These are phyloP conservation scores for Phalaenopsis aphrodite DNA, from an alignment of 106 monocot species.

Conservation along the genomic window DNA sequence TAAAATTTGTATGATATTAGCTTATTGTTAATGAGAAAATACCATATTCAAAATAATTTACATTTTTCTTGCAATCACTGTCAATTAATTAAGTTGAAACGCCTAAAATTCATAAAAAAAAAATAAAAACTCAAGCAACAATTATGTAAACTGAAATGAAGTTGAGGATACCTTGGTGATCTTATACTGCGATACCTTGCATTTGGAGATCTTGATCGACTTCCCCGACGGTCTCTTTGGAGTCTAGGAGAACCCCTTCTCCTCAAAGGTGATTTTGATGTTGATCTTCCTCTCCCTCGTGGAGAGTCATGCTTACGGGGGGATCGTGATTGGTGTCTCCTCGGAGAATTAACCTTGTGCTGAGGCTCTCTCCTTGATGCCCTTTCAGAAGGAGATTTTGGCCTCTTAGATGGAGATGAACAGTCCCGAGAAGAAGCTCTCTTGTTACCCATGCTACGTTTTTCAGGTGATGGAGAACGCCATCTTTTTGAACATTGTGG, in stretches of 20 bases:
- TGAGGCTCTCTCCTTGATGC: constrained; percentile 16
- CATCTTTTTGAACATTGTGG: constrained; percentile 16
- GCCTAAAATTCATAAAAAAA: neutral
- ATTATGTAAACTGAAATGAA: neutral
- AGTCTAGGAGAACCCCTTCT: constrained; percentile 36
- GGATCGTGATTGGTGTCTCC: constrained; percentile 28
- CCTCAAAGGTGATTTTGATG: constrained; percentile 42
- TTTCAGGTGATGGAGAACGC: constrained; percentile 31
- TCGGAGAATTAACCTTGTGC: constrained; percentile 29
- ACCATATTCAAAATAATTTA: neutral
- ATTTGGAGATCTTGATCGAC: constrained; percentile 54
- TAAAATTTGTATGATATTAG: neutral
- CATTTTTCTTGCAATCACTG: neutral
- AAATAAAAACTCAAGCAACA: neutral
- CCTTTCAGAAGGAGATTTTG: constrained; percentile 32
- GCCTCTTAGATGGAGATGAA: constrained; percentile 29
- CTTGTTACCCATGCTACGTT: constrained; percentile 15
- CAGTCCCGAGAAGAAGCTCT: constrained; percentile 25
- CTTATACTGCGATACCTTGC: constrained; percentile 31
- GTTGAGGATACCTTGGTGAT: constrained; percentile 26
- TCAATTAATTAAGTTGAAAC: neutral
- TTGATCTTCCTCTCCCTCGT: constrained; percentile 37
- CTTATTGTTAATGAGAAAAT: neutral
- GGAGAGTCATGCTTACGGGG: constrained; percentile 38
- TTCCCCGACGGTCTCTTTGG: constrained; percentile 28